Base-by-base conservation (phyloP, 2,329 filamentous ascomycete genomes). In the Penicillium frequentans region DNA sequence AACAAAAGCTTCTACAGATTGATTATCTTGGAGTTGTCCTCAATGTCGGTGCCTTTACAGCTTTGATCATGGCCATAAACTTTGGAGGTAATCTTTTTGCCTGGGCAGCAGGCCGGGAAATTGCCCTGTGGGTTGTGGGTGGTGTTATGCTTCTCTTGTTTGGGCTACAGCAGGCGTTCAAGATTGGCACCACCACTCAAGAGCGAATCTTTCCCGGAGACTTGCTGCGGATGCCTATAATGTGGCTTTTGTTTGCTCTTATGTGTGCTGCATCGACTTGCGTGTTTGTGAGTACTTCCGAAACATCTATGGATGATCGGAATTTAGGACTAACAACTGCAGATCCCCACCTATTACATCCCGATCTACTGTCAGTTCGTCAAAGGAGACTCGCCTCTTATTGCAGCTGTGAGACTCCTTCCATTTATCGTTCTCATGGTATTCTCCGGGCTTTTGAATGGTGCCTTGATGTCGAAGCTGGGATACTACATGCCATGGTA, bases 81-180 rank as follows among this genome's bases (percentile, higher is more conserved):
- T 82, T 84, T 44, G 83, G 80, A 9, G 83, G 84, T 1, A 68
- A 71, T 0, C 37, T 77, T 8, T 86, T 78, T 52, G 62, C 73
- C 0, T 87, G 83, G 82, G 65, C 70, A 45, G 74, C 71, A 4
- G 74, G 72, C 0, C 21, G 48, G 2, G 53, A 59, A 9, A 82
- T 86, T 49, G 74, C 73, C 1, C 70, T 80, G 5, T 83, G 82
- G 64, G 71, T 80, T 19, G 67, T 80, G 1, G 79, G 78, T 19
- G 79, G 73, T 1, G 68, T 81, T 0, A 63, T 81, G 0, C 70
- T 80, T 31, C 65, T 80, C 31, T 56, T 71, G 5, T 84, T 85
- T 57, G 59, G 62, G 2, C 1, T 81, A 0, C 81, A 84, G 29
- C 62, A 62, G 33, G 21, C 19, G 19, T 57, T 55, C 37, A 48